Conservation (phyloP, 441 rosid species). For the Cnidoscolus chayamansa region DNA sequence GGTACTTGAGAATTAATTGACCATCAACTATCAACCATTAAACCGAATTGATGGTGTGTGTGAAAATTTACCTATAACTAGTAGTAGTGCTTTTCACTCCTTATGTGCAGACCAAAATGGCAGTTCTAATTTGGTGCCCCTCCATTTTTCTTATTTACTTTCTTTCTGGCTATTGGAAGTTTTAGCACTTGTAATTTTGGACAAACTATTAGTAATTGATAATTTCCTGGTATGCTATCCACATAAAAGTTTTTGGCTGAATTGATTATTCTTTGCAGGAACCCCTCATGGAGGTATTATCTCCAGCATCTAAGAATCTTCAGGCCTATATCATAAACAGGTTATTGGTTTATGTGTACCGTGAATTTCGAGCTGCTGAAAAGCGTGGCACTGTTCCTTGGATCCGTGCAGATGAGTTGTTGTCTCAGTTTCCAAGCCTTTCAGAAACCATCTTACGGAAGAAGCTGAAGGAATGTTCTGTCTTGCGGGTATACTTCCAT, state of each 20-base stretch:
- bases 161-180: background rate
- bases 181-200: background rate
- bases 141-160: background rate
- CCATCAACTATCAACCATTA: too few relatives aligned
- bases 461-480: constrained; percentile 73
- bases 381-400: constrained; percentile 57
- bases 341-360: constrained; percentile 77
- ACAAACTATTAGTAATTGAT: background rate
- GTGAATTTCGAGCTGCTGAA: constrained; percentile 66
- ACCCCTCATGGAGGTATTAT: constrained; percentile 91
- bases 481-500: constrained; percentile 49
- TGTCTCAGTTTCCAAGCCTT: constrained; percentile 60
- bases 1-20: background rate
- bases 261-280: constrained; percentile 52
- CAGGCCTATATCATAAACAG: constrained; percentile 70
- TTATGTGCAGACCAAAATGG: background rate
- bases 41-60: background rate
- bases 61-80: background rate
- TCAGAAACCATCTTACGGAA: constrained; percentile 66
- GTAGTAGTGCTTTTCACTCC: background rate
- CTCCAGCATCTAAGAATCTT: constrained; percentile 84
- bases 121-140: background rate
- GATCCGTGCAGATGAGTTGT: constrained; percentile 73
- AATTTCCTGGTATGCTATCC: background rate
- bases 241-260: background rate